Conservation (phyloP, 345 rosid genomes). For the Hevea brasiliensis region DNA sequence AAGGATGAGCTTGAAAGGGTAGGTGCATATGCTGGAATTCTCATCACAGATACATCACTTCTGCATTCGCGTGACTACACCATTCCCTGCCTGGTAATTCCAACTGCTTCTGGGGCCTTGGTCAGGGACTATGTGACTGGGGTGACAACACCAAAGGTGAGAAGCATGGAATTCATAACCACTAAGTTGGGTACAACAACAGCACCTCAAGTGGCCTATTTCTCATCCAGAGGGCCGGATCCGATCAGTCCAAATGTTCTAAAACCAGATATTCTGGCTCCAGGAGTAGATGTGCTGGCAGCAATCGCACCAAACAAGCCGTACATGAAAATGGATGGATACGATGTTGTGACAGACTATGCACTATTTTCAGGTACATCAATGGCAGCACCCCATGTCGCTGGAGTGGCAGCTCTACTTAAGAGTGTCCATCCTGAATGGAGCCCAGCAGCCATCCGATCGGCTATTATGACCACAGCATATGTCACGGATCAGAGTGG, state of each 20-base stretch:
- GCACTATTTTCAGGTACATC: constrained; percentile 39
- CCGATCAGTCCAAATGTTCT: constrained; percentile 39
- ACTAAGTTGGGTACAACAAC: constrained; percentile 34
- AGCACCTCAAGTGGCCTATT: constrained; percentile 60
- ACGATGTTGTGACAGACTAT: constrained; percentile 35
- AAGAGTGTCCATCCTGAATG: constrained; percentile 24
- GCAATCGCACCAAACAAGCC: constrained; percentile 31
- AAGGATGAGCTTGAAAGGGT: constrained; percentile 26
- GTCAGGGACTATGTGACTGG: constrained; percentile 15
- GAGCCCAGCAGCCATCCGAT: constrained; percentile 24
- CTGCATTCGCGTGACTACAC: constrained; percentile 18
- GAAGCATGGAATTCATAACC: constrained; percentile 25
- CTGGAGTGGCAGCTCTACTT: constrained; percentile 26
- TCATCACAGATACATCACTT: constrained; percentile 20
- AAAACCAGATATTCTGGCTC: constrained; percentile 51
- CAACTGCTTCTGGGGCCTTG: constrained; percentile 13
- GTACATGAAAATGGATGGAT: constrained; percentile 22
- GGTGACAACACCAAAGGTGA: constrained; percentile 24
- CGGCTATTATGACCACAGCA: constrained; percentile 31
- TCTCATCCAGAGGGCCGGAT: constrained; percentile 71
- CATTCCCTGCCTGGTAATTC: constrained; percentile 29
- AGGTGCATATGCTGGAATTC: constrained; percentile 40
- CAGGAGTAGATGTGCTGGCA: constrained; percentile 44
- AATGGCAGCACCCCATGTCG: constrained; percentile 24
- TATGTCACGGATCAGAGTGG: constrained; percentile 30